These are phyloP conservation scores for Elsinoe perseae DNA, from an alignment of 2,329 filamentous ascomycete species.

Conservation along the genomic window DNA sequence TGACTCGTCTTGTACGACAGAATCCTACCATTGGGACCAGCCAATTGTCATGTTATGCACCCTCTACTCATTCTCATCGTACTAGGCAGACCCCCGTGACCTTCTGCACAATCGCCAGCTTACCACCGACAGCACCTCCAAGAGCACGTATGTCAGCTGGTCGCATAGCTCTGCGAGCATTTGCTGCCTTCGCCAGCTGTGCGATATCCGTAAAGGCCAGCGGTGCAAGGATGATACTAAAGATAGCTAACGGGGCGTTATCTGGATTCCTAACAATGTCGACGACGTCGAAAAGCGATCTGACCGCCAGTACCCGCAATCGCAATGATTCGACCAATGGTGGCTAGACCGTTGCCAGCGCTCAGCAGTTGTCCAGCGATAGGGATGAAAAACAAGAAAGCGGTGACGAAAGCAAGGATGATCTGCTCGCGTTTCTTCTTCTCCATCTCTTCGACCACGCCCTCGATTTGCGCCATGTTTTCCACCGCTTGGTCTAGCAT, in stretches of 20 bases:
- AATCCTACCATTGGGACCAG: too few relatives aligned
- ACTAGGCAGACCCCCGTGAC: background rate
- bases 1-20: too few relatives aligned
- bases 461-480: background rate
- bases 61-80: too few relatives aligned
- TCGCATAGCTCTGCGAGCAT: background rate
- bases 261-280: background rate
- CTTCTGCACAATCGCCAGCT: background rate
- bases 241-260: background rate
- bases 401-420: background rate
- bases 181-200: background rate
- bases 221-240: background rate
- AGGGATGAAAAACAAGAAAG: background rate
- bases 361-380: background rate
- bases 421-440: background rate
- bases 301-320: background rate
- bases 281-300: background rate
- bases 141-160: background rate
- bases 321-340: background rate
- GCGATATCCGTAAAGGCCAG: background rate
- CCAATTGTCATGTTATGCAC: too few relatives aligned
- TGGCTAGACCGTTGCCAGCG: background rate
- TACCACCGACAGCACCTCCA: background rate
- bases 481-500: background rate
- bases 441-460: background rate